A percentile compares a stretch with the other conserved stretches of the same genome.
These are phyloP conservation scores for Saitozyma podzolica DNA, from an alignment of 768 basidiomycete genomes.

Conservation along the genomic window DNA sequence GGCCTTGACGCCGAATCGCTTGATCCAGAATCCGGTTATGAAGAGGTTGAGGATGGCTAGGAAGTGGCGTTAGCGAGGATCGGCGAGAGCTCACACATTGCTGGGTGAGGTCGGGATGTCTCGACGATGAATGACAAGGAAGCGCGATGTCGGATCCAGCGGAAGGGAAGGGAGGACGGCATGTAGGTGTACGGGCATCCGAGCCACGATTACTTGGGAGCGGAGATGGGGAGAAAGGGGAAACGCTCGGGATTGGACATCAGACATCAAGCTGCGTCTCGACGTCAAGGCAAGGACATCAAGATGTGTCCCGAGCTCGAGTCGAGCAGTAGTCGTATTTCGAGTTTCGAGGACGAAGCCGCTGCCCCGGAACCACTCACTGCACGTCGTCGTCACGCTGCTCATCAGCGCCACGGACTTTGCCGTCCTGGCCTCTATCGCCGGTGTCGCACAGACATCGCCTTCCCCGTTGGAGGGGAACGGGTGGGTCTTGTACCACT, in stretches of 20 bases:
- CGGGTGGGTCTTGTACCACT: conserved; percentile 33
- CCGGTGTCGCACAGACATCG: conserved; percentile 40
- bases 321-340: background rate
- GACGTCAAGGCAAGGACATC: no score
- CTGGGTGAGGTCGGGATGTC: background rate
- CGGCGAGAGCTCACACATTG: background rate
- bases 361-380: conserved; percentile 10
- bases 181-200: no score
- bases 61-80: background rate
- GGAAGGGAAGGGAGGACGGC: no score
- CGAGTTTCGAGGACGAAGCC: no score
- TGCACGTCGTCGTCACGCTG: conserved; percentile 28
- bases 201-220: no score
- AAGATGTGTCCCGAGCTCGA: background rate
- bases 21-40: conserved; percentile 41
- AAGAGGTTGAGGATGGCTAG: conserved; percentile 47
- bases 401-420: conserved; percentile 38
- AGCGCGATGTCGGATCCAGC: background rate
- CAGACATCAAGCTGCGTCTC: no score
- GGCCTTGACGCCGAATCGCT: conserved; percentile 32
- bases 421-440: conserved; percentile 38
- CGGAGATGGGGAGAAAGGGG: no score
- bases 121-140: background rate
- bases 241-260: no score
- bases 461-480: background rate